Conservation (phyloP, 2,329 filamentous ascomycete genomes). For the Pseudogymnoascus sp. region DNA sequence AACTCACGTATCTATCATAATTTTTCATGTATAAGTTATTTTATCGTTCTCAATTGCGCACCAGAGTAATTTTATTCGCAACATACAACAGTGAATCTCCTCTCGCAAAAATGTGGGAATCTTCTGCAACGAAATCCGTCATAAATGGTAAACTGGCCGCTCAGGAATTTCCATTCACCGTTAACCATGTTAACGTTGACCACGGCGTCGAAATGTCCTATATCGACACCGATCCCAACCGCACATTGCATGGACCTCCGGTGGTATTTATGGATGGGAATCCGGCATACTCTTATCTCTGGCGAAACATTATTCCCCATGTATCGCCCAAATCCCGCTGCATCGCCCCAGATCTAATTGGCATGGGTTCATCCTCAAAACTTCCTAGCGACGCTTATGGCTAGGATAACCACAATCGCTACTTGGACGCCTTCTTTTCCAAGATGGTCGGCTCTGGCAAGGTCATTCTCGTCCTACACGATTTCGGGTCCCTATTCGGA, state of each 20-base stretch:
- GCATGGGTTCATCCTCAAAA: neutral
- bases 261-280: slow-evolving; percentile 7
- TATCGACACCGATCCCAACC: neutral
- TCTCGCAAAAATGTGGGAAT: neutral
- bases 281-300: slow-evolving; percentile 3
- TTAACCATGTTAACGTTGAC: neutral
- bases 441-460: neutral
- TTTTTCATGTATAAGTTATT: neutral
- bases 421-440: neutral
- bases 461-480: neutral
- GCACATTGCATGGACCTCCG: neutral
- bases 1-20: neutral
- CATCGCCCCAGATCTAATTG: neutral
- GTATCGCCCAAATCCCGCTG: neutral
- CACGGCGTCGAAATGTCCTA: neutral
- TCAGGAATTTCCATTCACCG: neutral
- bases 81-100: neutral
- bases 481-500: neutral
- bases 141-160: neutral
- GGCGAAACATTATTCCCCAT: slow-evolving; percentile 8
- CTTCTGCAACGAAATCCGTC: neutral
- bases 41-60: neutral
- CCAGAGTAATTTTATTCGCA: neutral
- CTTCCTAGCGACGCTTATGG: neutral
- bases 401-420: neutral